Conservation (phyloP, 257 asterid genomes). For the Ajuga chamaepitys region DNA sequence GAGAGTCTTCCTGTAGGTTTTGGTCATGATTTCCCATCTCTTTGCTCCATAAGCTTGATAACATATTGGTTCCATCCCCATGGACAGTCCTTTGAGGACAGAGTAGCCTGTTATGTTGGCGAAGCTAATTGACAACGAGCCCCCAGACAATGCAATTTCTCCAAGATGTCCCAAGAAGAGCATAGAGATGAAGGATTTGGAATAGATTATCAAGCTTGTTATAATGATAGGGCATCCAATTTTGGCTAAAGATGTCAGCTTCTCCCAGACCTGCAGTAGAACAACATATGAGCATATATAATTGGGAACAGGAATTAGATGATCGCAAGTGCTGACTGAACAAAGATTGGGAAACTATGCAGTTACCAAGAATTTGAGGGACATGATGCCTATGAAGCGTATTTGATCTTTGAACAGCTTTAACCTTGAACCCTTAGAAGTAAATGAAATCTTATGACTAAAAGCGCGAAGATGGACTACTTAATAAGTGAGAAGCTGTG, state of each 20-base stretch:
- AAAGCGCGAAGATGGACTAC: not conserved
- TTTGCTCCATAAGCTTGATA: constrained; percentile 47
- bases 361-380: constrained; percentile 16
- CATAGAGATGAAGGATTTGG: constrained; percentile 44
- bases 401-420: constrained; percentile 4
- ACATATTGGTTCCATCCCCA: constrained; percentile 51
- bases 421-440: not conserved
- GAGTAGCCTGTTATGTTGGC: constrained; percentile 46
- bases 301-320: constrained; percentile 9
- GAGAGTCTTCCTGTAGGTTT: constrained; percentile 33
- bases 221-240: constrained; percentile 25
- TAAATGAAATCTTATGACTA: not conserved
- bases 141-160: constrained; percentile 35
- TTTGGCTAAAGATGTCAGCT: constrained; percentile 22
- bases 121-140: constrained; percentile 33
- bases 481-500: constrained; percentile 5
- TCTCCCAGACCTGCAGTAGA: constrained; percentile 32
- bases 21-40: constrained; percentile 32
- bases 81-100: constrained; percentile 39
- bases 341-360: not conserved
- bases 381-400: constrained; percentile 11
- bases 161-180: constrained; percentile 47
- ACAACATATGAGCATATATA: not conserved
- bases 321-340: not conserved
- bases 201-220: constrained; percentile 30